These are phyloP conservation scores for Chlorella sp. DNA, from an alignment of 139 green algal genomes.

Conservation along the genomic window DNA sequence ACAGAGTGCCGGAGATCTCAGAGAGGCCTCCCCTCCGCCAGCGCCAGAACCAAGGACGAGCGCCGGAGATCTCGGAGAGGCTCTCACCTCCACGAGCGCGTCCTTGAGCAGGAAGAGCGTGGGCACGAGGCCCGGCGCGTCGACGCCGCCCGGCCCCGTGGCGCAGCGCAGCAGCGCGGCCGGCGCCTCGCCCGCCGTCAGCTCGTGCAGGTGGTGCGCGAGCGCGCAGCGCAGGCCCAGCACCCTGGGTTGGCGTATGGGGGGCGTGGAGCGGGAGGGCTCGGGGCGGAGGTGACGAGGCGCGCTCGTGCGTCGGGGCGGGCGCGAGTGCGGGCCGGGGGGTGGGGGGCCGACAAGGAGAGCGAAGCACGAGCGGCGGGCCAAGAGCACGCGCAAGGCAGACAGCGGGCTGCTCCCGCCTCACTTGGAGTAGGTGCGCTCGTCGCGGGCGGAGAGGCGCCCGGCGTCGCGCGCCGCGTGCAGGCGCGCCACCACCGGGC, in stretches of 20 bases:
- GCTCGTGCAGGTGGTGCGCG: constrained; percentile 43
- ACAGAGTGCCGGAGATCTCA: no score
- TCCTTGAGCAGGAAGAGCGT: constrained; percentile 60
- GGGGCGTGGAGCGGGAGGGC: not conserved
- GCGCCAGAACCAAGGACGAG: no score
- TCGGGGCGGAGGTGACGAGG: not conserved
- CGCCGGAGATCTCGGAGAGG: no score
- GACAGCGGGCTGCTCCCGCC: no score
- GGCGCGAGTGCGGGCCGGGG: no score
- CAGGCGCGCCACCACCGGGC: constrained; percentile 20
- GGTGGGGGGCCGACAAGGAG: no score
- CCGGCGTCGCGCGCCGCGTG: not conserved
- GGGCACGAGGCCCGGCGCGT: constrained; percentile 48
- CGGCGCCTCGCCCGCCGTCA: not conserved
- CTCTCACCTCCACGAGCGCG: constrained; percentile 47
- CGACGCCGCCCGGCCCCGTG: not conserved
- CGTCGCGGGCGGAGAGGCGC: not conserved
- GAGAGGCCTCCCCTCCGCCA: no score
- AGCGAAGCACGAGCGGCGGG: no score
- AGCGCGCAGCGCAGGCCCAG: constrained; percentile 45
- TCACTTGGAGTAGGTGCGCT: not conserved
- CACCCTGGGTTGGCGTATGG: no score
- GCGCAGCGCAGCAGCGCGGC: not conserved
- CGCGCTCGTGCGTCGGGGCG: not conserved
- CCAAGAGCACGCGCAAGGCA: no score